Evolutionary conservation across 345 rosid species (phyloP).

Genomic region (Camelina laxa): DNA sequence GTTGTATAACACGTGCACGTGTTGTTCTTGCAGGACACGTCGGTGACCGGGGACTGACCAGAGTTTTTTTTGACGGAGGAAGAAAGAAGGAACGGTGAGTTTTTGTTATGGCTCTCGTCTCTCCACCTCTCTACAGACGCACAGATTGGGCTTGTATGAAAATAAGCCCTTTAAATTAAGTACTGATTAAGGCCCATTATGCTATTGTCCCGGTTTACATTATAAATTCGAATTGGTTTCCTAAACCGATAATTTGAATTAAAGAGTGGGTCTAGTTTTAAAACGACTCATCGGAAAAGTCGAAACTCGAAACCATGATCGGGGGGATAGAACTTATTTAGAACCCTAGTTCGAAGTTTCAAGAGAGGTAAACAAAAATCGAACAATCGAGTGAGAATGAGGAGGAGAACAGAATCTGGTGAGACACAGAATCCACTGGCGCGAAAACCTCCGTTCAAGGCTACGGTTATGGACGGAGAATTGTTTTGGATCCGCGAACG

Average conservation of each 20-base stretch:
- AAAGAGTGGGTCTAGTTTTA: no score
- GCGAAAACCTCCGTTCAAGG: neutral
- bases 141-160: neutral
- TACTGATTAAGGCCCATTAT: constrained; percentile 32
- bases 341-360: neutral
- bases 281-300: neutral
- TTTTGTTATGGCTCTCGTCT: neutral
- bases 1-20: neutral
- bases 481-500: neutral
- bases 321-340: no score
- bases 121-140: neutral
- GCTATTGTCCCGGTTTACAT: neutral
- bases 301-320: no score
- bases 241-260: neutral
- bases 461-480: neutral
- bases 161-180: no score
- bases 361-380: neutral
- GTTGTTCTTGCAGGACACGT: constrained; percentile 12
- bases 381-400: constrained; percentile 5
- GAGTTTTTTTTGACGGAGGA: constrained; percentile 12
- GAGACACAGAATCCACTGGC: neutral
- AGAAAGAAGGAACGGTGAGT: constrained; percentile 3
- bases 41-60: constrained; percentile 13
- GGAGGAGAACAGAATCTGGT: neutral
- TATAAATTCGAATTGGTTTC: neutral